Evolutionary conservation across 345 rosid species (phyloP).

Genomic region (Psidium guajava): DNA sequence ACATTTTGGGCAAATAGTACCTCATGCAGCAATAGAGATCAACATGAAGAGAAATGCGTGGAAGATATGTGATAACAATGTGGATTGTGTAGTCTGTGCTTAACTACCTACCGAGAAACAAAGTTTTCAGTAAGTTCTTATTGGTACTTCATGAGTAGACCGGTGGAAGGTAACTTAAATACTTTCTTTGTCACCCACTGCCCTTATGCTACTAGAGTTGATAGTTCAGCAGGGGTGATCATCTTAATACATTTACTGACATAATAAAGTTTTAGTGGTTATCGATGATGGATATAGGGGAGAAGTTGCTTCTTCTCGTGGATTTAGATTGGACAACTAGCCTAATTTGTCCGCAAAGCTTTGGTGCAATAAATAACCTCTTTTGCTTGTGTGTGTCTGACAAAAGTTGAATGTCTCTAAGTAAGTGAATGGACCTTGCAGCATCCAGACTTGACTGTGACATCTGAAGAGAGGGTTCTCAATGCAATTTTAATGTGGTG

Average conservation of each 20-base stretch:
- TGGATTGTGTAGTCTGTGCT: neutral
- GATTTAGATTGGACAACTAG: neutral
- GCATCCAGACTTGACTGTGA: slow-evolving; percentile 90
- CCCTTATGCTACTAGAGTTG: neutral
- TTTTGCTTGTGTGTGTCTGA: neutral
- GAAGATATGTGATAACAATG: neutral
- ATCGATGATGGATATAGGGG: neutral
- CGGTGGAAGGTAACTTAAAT: neutral
- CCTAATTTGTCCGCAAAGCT: neutral
- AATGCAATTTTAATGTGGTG: slow-evolving; percentile 89
- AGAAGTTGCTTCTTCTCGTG: neutral
- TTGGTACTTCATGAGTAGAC: neutral
- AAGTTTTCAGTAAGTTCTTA: neutral
- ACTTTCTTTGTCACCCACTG: neutral
- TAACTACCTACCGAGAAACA: neutral
- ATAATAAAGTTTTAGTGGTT: neutral
- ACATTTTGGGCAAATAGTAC: neutral
- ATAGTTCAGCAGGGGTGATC: neutral
- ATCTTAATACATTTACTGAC: neutral
- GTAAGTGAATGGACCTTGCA: slow-evolving; percentile 27
- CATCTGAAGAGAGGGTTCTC: slow-evolving; percentile 86
- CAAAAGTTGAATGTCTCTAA: slow-evolving; percentile 2
- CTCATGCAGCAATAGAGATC: neutral
- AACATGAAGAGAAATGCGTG: neutral
- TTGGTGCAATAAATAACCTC: neutral